Base-by-base conservation (phyloP, 306 rosid genomes). In the Coriaria nepalensis region DNA sequence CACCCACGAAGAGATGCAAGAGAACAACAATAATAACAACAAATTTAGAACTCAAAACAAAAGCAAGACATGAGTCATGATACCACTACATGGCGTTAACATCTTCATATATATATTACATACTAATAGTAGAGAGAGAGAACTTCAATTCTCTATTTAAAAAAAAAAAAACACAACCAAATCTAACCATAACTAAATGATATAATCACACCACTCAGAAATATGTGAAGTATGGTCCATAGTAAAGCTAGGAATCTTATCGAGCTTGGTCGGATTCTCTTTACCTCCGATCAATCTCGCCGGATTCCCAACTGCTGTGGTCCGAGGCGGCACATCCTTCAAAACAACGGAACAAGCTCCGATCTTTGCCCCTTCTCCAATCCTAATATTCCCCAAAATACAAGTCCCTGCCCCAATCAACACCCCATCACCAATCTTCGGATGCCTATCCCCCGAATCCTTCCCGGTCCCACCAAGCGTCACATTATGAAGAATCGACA, bases 391-490 rank as follows among this genome's bases (percentile, higher is more conserved):
- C 53, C 98, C 95, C 57, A 90, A 50, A 14, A 90, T 90, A 62
- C 92, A 85, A 40, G 94, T 77, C 37, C 95, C 93, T 0, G 95
- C 98, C 5, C 98, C 95, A 4, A 90, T 90, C 44, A 90, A 33
- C 29, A 90, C 98, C 35, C 98, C 95, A 61, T 90, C 76, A 5
- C 98, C 95, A 64, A 90, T 85, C 69, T 85, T 90, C 0, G 98
- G 98, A 39, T 90, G 95, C 48, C 98, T 70, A 37, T 90, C 95
- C 7, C 98, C 98, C 38, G 33, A 56, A 0, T 10, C 47, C 55
- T 90, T 90, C 4, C 98, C 95, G 7, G 87, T 90, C n/a, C 98
- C 98, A 43, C 98, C 98, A 51, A 90, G 57, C 0, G 98, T 90
- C 49, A 90, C 98, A 60, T 77, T 65, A 33, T 90, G 98, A 66